Base-by-base conservation (phyloP, 768 basidiomycete species). In the Tulasnella sp. region DNA sequence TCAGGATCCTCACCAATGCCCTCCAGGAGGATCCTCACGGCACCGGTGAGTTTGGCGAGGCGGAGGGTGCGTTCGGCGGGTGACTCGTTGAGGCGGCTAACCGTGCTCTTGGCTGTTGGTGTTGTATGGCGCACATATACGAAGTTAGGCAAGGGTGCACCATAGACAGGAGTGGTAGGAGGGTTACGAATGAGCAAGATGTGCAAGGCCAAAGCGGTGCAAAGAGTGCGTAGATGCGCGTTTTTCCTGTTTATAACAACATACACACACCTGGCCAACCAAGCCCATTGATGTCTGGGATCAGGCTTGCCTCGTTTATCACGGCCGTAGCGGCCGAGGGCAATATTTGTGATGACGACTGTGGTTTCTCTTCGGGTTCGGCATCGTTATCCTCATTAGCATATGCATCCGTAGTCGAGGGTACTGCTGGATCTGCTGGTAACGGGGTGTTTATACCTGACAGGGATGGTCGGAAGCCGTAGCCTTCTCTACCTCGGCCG, bases 1-100 rank as follows among this genome's bases (percentile, higher is more conserved):
- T 90, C 83, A 4, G 96, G 96, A 74, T 98, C 96, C 73, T 99
- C 96, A 60, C 96, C 96, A 63, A 99, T 94, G 71, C 93, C 95
- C 68, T 98, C 94, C 48, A 99, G 80, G 48, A 99, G 83, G 38
- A 87, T 88, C 58, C 93, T 83, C 62, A 99, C 85, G 4, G 96
- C 96, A 44, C 76, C 75, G 3, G 86, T 78, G 72, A 99, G 83
- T 63, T 80, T 85, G 63, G 80, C 76, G 69, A 94, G 85, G 47
- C 90, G 80, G 44, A 77, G 81, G 2, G 75, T 75, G 41, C 80
- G 81, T 70, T 95, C 87, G 50, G 77, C 80, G 2, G 84, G 78
- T 0, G 88, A 85, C 3, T 88, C 86, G 67, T 88, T 83, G 45
- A 96, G 78, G 58, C 94, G 83, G 53, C 83, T 82, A 32, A 94